Percentiles rank a stretch among this genome's conserved stretches.
Evolutionary conservation across 2,329 filamentous ascomycete genomes (phyloP).

Genomic region (Colletotrichum chlorophyti): DNA sequence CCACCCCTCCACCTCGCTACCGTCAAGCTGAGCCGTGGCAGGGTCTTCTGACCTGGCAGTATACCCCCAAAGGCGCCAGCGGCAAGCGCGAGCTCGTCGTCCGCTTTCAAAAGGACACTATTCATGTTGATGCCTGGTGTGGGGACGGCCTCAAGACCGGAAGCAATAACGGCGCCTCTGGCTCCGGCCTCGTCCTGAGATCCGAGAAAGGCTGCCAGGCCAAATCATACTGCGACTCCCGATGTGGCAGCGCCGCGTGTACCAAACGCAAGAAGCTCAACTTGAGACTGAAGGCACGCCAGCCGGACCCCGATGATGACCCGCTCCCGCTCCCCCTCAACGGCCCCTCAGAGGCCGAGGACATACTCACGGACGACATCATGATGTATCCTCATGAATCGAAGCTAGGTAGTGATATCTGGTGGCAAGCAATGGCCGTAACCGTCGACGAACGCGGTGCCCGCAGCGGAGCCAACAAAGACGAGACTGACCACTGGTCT

Average conservation of each 20-base stretch:
- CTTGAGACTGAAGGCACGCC: neutral
- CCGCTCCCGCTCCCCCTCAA: neutral
- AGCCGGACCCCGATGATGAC: neutral
- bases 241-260: neutral
- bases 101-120: constrained; percentile 21
- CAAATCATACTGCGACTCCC: neutral
- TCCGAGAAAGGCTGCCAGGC: too few relatives aligned
- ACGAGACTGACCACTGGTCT: constrained; percentile 1
- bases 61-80: constrained; percentile 10
- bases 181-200: neutral
- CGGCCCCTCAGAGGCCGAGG: constrained; percentile 2
- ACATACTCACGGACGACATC: neutral
- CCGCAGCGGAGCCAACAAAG: neutral
- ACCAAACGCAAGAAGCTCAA: neutral
- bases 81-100: constrained; percentile 16
- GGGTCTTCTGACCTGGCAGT: constrained; percentile 22
- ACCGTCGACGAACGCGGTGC: constrained; percentile 2
- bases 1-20: neutral
- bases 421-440: constrained; percentile 5
- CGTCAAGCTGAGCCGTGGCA: constrained; percentile 8
- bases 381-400: constrained; percentile 5
- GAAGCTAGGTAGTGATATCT: neutral
- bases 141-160: neutral
- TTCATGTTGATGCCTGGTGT: constrained; percentile 37
- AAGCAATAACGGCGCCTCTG: neutral